Percentiles rank a stretch among this genome's conserved stretches.
Conservation (phyloP, 192 early-diverging fungal genomes). For the Dimargaris xerosporica region DNA sequence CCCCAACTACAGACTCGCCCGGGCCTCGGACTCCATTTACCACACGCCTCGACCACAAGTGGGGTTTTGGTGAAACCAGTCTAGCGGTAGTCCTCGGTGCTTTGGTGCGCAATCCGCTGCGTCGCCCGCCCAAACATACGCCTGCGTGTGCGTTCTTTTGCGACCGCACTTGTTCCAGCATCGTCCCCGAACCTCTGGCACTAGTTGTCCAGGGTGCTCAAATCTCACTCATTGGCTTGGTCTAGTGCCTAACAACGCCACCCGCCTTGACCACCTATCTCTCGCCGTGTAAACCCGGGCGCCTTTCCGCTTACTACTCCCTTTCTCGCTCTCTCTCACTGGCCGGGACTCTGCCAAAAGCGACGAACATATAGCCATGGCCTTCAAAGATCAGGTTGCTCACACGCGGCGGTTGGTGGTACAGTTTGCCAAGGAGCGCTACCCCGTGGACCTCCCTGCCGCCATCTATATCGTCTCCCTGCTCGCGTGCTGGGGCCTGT, state of each 20-base stretch:
- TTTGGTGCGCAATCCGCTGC: too few relatives aligned
- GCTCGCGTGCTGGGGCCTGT: constrained; percentile 19
- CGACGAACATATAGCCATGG: not conserved
- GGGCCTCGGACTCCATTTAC: too few relatives aligned
- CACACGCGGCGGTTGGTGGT: not conserved
- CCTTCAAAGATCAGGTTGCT: not conserved
- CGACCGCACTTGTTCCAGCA: too few relatives aligned
- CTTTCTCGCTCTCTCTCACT: not conserved
- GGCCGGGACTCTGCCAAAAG: not conserved
- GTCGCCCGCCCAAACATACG: too few relatives aligned
- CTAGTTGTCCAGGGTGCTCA: not conserved
- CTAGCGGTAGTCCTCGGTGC: too few relatives aligned
- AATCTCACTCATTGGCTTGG: not conserved
- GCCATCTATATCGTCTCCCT: constrained; percentile 18
- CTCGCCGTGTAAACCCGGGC: not conserved
- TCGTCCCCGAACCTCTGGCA: too few relatives aligned
- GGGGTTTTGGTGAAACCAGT: too few relatives aligned
- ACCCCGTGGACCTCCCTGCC: constrained; percentile 20
- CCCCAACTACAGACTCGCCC: too few relatives aligned
- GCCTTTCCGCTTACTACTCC: not conserved
- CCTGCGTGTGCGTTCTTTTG: too few relatives aligned
- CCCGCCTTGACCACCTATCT: not conserved
- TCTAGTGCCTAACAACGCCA: not conserved
- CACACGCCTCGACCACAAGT: too few relatives aligned
- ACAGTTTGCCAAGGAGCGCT: constrained; percentile 6